Evolutionary conservation across 345 rosid species (phyloP), one percentile per base, ranked within the genome.

Genomic region (Melastoma malabathricum): DNA sequence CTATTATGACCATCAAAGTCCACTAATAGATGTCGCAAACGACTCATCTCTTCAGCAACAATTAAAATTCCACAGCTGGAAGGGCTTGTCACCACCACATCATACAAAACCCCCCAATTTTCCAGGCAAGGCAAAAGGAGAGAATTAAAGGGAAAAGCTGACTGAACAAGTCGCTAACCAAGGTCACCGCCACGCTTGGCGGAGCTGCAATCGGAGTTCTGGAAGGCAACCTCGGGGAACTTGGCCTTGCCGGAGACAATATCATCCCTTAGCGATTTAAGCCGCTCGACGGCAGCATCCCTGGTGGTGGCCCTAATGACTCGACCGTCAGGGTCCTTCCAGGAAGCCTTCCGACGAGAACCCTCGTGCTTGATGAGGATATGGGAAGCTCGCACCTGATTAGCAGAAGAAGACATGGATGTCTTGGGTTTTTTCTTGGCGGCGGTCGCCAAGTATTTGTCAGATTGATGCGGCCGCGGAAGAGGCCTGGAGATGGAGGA

Each of bases 101-200:
- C 6, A 29, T 29, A 29, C 38, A 6, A 29, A 29, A 29, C n/a
- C 6, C 38, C 2, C 38, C 38, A 10, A 29, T 29, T 29, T 29
- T 29, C 31, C 38, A 10, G 38, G n/a, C n/a, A n/a, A n/a, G 9
- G 38, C 38, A 29, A 1, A 10, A 29, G 3, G 9, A 29, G 38
- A 29, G 2, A n/a, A n/a, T n/a, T n/a, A n/a, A 29, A 29, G 38
- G 38, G 5, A 29, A 29, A 29, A 29, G 38, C 38, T 29, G 38
- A 29, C 5, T 6, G 6, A 29, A 10, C 1, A 1, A 29, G 5
- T 29, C 51, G 66, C 80, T 55, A 39, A 90, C 98, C 96, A 3
- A 86, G 87, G 70, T 86, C 98, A 15, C 94, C 96, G 58, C 96
- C 96, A 47, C 98, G 96, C 59, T 86, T 86, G 34, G 98, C 98